A percentile compares a stretch with the other conserved stretches of the same genome.
These are phyloP conservation scores for Hamamelis virginiana DNA, from an alignment of 164 flowering plant genomes.

Conservation along the genomic window DNA sequence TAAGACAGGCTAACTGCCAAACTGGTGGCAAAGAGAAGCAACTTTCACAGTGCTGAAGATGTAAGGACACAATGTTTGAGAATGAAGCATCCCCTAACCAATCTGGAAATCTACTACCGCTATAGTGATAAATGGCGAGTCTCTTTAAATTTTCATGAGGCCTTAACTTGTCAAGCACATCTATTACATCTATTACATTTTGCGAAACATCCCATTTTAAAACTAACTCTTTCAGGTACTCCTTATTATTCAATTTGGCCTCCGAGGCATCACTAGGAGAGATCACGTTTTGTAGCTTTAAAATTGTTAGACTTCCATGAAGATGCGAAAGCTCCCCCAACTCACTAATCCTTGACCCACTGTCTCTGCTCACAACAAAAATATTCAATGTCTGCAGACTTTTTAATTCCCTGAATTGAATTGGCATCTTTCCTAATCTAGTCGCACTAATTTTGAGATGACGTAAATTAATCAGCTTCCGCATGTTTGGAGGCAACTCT, in stretches of 20 bases:
- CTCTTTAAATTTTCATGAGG: constrained; percentile 17
- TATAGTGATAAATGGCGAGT: constrained; percentile 7
- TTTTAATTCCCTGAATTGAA: background rate
- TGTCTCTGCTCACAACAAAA: background rate
- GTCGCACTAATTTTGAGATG: background rate
- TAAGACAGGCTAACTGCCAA: constrained; percentile 22
- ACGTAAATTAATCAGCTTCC: background rate
- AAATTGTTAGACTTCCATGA: constrained; percentile 7
- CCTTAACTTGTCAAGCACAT: constrained; percentile 21
- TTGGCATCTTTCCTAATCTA: background rate
- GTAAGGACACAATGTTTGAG: background rate
- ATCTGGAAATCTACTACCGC: constrained; percentile 20
- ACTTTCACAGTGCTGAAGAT: background rate
- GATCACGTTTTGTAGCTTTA: constrained; percentile 12
- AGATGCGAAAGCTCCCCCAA: constrained; percentile 2
- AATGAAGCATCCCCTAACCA: constrained; percentile 25
- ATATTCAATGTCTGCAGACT: background rate
- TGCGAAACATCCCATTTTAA: constrained; percentile 17
- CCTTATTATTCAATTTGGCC: constrained; percentile 16
- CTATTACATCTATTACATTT: background rate
- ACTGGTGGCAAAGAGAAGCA: constrained; percentile 24
- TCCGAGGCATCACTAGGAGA: constrained; percentile 5
- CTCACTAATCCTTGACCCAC: background rate
- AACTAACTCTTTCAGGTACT: constrained; percentile 4
- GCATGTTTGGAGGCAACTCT: background rate